These are phyloP conservation scores for Chalaropsis thielavioides DNA, from an alignment of 2,329 filamentous ascomycete species.

Conservation along the genomic window DNA sequence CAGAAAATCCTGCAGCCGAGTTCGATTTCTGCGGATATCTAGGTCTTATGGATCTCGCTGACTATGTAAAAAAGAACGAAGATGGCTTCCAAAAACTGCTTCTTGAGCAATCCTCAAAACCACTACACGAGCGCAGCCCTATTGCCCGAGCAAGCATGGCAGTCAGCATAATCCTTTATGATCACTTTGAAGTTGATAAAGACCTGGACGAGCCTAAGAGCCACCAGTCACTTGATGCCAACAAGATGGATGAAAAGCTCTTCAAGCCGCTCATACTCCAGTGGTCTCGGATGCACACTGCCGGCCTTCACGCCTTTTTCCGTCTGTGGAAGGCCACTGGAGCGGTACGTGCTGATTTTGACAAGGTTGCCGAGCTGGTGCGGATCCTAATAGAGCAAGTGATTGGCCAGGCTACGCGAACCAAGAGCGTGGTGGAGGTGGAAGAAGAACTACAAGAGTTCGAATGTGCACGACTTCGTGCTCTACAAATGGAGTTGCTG, in stretches of 20 bases:
- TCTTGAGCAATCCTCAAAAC: constrained; percentile 69
- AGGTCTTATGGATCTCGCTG: constrained; percentile 93
- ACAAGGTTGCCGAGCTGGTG: constrained; percentile 82
- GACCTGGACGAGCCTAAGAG: constrained; percentile 66
- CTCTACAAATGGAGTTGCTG: constrained; percentile 84
- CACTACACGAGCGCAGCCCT: constrained; percentile 62
- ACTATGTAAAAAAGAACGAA: constrained; percentile 84
- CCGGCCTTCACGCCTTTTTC: constrained; percentile 74
- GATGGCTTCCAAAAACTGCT: constrained; percentile 86
- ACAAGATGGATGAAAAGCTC: constrained; percentile 67
- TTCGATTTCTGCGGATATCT: constrained; percentile 78
- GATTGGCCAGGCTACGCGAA: constrained; percentile 65
- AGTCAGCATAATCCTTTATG: constrained; percentile 76
- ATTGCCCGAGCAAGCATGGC: constrained; percentile 75
- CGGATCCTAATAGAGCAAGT: constrained; percentile 83
- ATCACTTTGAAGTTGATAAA: constrained; percentile 89
- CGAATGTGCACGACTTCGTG: constrained; percentile 62
- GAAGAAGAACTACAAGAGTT: constrained; percentile 81
- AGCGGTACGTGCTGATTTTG: constrained; percentile 73
- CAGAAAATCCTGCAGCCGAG: constrained; percentile 72
- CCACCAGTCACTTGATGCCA: constrained; percentile 59
- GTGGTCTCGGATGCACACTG: constrained; percentile 81
- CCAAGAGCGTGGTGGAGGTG: constrained; percentile 70
- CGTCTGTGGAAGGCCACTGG: constrained; percentile 84
- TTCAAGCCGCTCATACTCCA: constrained; percentile 81